Evolutionary conservation across 305 asterid species (phyloP).

Genomic region (Andrographis paniculata): DNA sequence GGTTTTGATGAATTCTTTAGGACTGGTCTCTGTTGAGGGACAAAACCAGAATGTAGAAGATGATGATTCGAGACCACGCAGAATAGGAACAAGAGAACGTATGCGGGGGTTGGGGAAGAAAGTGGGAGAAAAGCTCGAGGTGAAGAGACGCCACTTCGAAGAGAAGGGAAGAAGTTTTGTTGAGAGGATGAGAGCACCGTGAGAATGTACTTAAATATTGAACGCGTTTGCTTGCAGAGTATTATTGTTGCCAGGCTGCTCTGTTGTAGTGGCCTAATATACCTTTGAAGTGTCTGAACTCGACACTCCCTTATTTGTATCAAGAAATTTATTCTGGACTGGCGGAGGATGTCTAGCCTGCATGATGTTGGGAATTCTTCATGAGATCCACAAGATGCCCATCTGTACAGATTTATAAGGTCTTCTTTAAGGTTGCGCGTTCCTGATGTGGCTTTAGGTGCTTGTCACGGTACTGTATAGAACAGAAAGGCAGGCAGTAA

Average conservation of each 20-base stretch:
- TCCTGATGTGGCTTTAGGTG: too few relatives aligned
- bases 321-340: not conserved
- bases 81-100: constrained; percentile 56
- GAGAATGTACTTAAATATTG: not conserved
- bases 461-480: too few relatives aligned
- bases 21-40: constrained; percentile 28
- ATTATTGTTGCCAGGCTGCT: not conserved
- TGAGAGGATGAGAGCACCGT: constrained; percentile 69
- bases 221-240: not conserved
- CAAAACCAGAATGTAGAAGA: constrained; percentile 32
- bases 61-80: constrained; percentile 40
- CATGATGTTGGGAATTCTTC: too few relatives aligned
- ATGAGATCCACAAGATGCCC: too few relatives aligned
- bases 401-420: too few relatives aligned
- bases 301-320: not conserved
- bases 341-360: too few relatives aligned
- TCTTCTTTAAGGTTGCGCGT: too few relatives aligned
- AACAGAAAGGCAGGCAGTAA: too few relatives aligned
- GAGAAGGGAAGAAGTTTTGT: constrained; percentile 73
- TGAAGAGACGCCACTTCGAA: constrained; percentile 72
- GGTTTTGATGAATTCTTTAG: constrained; percentile 22
- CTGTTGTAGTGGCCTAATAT: not conserved
- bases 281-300: not conserved
- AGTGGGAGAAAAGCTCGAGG: constrained; percentile 85
- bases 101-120: constrained; percentile 80